Evolutionary conservation across 2,329 filamentous ascomycete genomes (phyloP), one percentile per base, ranked within the genome.

Genomic region (Alternaria hordeiaustralica): DNA sequence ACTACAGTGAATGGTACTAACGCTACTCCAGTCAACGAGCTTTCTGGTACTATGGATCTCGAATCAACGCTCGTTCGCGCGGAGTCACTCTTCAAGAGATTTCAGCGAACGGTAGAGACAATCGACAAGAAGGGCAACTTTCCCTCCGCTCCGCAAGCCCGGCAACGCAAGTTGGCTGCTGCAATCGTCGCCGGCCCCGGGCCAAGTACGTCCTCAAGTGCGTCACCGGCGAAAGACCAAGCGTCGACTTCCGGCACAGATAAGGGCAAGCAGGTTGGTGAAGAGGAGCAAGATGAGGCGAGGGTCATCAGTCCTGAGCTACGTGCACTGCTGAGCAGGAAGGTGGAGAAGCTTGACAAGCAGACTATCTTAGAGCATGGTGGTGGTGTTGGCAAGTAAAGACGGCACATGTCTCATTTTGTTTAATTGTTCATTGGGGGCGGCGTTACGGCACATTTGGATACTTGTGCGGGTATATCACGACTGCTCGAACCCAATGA

Each of bases 51-150:
- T 2, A 98, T 99, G 75, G 96, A 99, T 71, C 87, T 99, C 0
- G 87, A 94, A 56, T 91, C 91, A 1, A 96, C 93, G 0, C 87
- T 98, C 18, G 89, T 97, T 63, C 89, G 94, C 30, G 96, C 96
- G 11, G 96, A 99, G 80, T 87, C 89, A 0, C 87, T 99, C 3
- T 99, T 96, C 84, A 89, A 88, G 66, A 90, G 92, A 54, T 99
- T 97, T 81, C 90, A 96, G 74, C 88, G 94, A 47, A 90, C 93
- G 2, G 91, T 99, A 11, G 93, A 98, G 75, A 92, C 93, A 0
- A 90, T 97, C 36, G 96, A 99, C 80, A 95, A 96, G 82, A 96
- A 96, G 79, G 86, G 90, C 55, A 94, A 92, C 74, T 96, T 97
- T 71, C 94, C 94, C 0, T 82, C 84, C 6, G 78, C 83, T 4